Percentiles rank a stretch among this genome's conserved stretches.
Conservation (phyloP, 2,329 filamentous ascomycete species). For the Talaromyces sp. region DNA sequence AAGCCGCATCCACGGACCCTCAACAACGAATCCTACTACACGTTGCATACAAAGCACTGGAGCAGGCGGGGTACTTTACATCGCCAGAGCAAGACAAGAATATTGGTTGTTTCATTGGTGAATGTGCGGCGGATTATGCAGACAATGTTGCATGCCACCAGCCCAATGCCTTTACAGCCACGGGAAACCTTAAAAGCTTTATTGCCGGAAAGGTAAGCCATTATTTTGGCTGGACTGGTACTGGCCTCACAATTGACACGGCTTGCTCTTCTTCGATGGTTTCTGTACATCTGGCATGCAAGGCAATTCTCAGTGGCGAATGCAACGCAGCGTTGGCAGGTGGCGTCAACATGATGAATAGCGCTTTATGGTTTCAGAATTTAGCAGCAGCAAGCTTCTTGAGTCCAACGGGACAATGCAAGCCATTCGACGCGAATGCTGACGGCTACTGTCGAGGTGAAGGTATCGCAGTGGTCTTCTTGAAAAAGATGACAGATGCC, state of each 20-base stretch:
- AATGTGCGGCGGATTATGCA: slow-evolving; percentile 21
- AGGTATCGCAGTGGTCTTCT: slow-evolving; percentile 44
- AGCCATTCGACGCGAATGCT: slow-evolving; percentile 42
- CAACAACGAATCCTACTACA: slow-evolving; percentile 24
- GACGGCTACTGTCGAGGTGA: slow-evolving; percentile 51
- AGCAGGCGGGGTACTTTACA: slow-evolving; percentile 17
- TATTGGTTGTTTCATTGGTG: slow-evolving; percentile 25
- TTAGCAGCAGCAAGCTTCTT: slow-evolving; percentile 45
- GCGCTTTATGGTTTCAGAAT: slow-evolving; percentile 29
- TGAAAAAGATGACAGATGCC: slow-evolving; percentile 48
- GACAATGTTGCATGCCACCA: slow-evolving; percentile 20
- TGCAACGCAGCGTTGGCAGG: slow-evolving; percentile 21
- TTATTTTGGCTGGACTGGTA: slow-evolving; percentile 38
- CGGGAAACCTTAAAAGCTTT: slow-evolving; percentile 33
- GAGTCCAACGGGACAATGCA: slow-evolving; percentile 48
- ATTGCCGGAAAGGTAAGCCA: slow-evolving; percentile 38
- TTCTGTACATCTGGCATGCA: slow-evolving; percentile 31
- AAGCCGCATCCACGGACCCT: slow-evolving; percentile 13
- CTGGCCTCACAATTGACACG: slow-evolving; percentile 43
- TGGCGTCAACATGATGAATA: slow-evolving; percentile 24
- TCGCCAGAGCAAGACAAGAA: slow-evolving; percentile 18
- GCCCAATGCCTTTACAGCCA: slow-evolving; percentile 16
- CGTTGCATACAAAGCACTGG: slow-evolving; percentile 36
- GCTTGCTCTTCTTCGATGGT: slow-evolving; percentile 43
- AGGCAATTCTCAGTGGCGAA: slow-evolving; percentile 25